Evolutionary conservation across 345 rosid species (phyloP).

Genomic region (Sisymbrium altissimum): DNA sequence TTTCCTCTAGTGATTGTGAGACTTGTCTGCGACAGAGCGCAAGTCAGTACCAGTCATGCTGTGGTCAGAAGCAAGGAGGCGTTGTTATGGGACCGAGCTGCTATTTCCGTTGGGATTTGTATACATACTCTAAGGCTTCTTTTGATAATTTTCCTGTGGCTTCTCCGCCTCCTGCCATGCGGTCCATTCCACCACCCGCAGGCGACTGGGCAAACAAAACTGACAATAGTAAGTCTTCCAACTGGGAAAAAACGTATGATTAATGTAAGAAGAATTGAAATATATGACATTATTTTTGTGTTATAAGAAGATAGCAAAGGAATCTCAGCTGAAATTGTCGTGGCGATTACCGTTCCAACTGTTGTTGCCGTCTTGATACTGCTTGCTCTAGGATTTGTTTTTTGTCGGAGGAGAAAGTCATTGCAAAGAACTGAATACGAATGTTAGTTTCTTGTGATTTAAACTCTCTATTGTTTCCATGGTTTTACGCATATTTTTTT

Average conservation of each 20-base stretch:
- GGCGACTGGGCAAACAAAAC: neutral
- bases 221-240: neutral
- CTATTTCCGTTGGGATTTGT: slow-evolving; percentile 19
- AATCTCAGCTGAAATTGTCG: neutral
- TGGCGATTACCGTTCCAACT: neutral
- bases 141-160: slow-evolving; percentile 6
- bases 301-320: neutral
- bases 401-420: slow-evolving; percentile 8
- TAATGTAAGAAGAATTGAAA: neutral
- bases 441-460: slow-evolving; percentile 25
- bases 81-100: slow-evolving; percentile 10
- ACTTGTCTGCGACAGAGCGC: neutral
- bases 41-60: neutral
- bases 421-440: neutral
- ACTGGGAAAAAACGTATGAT: neutral
- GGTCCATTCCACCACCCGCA: too few relatives aligned
- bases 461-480: neutral
- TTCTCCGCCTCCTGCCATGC: neutral
- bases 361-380: neutral
- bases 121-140: slow-evolving; percentile 8
- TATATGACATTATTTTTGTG: neutral
- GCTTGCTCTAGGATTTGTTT: neutral
- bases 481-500: neutral
- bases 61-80: neutral
- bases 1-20: neutral